phyloP scores from a whole-genome alignment of 2,329 filamentous ascomycete species.

The Sordariomycetes sp. region DNA sequence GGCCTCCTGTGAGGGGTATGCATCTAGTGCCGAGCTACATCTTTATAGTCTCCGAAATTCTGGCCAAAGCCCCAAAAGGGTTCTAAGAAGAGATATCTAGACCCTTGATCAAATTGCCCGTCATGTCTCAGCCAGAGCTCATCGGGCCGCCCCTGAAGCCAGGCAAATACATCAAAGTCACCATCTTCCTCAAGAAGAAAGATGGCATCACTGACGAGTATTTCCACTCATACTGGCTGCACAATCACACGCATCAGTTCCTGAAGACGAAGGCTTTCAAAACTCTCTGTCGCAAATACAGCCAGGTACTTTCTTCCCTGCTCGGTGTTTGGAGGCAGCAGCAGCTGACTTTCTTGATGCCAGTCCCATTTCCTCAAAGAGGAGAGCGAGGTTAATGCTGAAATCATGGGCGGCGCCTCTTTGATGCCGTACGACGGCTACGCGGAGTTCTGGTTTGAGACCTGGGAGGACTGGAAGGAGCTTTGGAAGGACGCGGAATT shows the following conservation, averaged over 20 bases:
- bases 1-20: too few relatives aligned
- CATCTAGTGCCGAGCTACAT: too few relatives aligned
- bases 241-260: background rate
- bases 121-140: background rate
- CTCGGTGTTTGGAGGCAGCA: background rate
- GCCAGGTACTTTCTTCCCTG: background rate
- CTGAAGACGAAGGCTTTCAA: background rate
- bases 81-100: too few relatives aligned
- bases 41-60: too few relatives aligned
- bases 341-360: background rate
- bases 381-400: background rate
- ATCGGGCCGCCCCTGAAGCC: background rate
- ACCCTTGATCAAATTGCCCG: too few relatives aligned
- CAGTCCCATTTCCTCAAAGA: constrained; percentile 2
- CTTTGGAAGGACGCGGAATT: background rate
- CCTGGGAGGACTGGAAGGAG: constrained; percentile 1
- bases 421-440: background rate
- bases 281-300: background rate
- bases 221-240: background rate
- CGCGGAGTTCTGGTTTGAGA: constrained; percentile 4
- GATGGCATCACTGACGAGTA: background rate
- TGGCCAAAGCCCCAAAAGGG: too few relatives aligned
- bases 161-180: background rate
- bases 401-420: background rate
- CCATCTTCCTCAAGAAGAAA: constrained; percentile 1